These are phyloP conservation scores for Saksenaea oblongispora DNA, from an alignment of 371 early-diverging fungal species.

Conservation along the genomic window DNA sequence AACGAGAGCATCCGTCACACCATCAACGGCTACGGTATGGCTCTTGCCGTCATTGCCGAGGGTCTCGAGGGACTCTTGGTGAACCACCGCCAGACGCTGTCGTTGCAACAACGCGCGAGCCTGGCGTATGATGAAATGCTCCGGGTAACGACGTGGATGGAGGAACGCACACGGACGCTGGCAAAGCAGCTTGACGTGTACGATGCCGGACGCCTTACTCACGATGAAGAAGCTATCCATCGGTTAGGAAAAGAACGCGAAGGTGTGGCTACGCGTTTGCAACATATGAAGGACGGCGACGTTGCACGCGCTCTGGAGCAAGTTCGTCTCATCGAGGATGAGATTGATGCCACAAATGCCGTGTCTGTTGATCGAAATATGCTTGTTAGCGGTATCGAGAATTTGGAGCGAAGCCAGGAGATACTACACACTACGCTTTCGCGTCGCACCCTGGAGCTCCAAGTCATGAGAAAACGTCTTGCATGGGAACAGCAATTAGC, in stretches of 20 bases:
- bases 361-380: constrained; percentile 37
- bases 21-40: constrained; percentile 37
- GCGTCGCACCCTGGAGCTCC: constrained; percentile 22
- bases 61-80: constrained; percentile 44
- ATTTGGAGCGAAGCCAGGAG: constrained; percentile 23
- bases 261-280: constrained; percentile 20
- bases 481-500: constrained; percentile 25
- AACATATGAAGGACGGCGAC: constrained; percentile 35
- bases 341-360: constrained; percentile 40
- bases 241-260: constrained; percentile 36
- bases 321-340: constrained; percentile 32
- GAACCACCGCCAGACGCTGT: constrained; percentile 35
- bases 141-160: constrained; percentile 41
- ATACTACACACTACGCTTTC: constrained; percentile 19
- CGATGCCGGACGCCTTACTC: constrained; percentile 8
- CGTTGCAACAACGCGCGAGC: constrained; percentile 38
- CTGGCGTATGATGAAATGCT: constrained; percentile 39
- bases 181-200: constrained; percentile 5
- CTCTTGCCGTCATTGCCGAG: constrained; percentile 42
- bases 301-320: constrained; percentile 22
- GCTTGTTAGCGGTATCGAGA: constrained; percentile 33
- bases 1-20: constrained; percentile 41
- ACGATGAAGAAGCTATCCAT: constrained; percentile 24
- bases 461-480: constrained; percentile 15
- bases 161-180: constrained; percentile 32